Evolutionary conservation across 257 asterid genomes (phyloP), one percentile per base, ranked within the genome.

Genomic region (Ballota nigra): DNA sequence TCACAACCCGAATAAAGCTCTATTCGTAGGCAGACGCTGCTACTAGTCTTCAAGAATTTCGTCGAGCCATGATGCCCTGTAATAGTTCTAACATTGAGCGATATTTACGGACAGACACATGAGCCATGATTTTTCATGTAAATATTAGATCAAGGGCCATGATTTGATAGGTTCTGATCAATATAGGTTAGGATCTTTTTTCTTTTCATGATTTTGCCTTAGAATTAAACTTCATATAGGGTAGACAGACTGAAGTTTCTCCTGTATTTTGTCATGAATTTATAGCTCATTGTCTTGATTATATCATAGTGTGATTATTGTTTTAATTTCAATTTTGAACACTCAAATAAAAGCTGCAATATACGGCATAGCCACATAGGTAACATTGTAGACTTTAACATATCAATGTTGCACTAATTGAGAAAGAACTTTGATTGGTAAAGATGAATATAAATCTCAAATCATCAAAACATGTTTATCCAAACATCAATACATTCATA

Each of bases 1-100:
- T 88, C 41, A 80, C 84, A 47, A 86, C 85, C 67, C 81, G 81
- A 81, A 84, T 88, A 74, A 88, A 82, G 81, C 87, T 88, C 12
- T 88, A 86, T 53, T 68, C 81, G 18, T 74, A 78, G 83, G 60
- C 77, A 68, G 31, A 22, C 7, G 53, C 51, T 64, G 16, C 38
- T 33, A 5, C 69, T 60, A 31, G 22, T 11, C 43, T 28, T 70
- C 31, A 70, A 57, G 63, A 67, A 67, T 47, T 56, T 47, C 56
- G 61, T 55, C 68, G n/a, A 68, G n/a, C 51, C 49, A 41, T 41
- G 20, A 3, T 5, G 55, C 55, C 22, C 23, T 43, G 51, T 13
- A 3, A 43, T 13, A 18, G 51, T 31, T 36, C 41, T 36, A 41
- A 41, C 16, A 2, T 87, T 8, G 95, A 85, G 18, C 26, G 10